phyloP scores from a whole-genome alignment of 345 rosid species.

The Ricinus communis region DNA sequence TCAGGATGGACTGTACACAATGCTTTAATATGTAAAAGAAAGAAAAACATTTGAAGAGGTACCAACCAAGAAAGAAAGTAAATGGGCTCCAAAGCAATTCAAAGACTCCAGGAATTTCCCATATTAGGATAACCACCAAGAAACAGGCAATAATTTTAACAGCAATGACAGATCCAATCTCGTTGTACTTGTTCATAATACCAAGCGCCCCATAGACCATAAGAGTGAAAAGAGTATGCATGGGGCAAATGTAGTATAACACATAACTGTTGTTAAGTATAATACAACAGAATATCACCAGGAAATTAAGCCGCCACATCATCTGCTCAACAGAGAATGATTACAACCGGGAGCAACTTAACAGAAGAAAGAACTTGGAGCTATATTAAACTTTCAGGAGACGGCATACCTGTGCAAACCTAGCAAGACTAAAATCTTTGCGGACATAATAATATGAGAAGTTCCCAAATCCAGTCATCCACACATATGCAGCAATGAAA shows the following conservation, averaged over 20 bases:
- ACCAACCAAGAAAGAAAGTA: slow-evolving; percentile 78
- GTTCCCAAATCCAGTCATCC: slow-evolving; percentile 99
- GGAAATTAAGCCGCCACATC: slow-evolving; percentile 99
- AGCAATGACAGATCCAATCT: slow-evolving; percentile 74
- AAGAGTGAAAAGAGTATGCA: slow-evolving; percentile 98
- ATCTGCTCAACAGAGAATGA: slow-evolving; percentile 54
- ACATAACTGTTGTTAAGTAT: slow-evolving; percentile 85
- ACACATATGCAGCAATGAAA: slow-evolving; percentile 96
- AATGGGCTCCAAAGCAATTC: slow-evolving; percentile 95
- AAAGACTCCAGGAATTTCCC: slow-evolving; percentile 97
- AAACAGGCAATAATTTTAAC: slow-evolving; percentile 70
- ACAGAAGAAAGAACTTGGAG: slow-evolving; percentile 9
- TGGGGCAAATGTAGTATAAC: slow-evolving; percentile 97
- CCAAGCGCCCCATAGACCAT: slow-evolving; percentile 98
- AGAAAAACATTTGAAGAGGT: slow-evolving; percentile 20
- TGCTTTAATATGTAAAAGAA: slow-evolving; percentile 11
- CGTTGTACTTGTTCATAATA: slow-evolving; percentile 86
- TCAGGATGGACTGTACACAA: slow-evolving; percentile 4
- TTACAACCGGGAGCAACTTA: slow-evolving; percentile 26
- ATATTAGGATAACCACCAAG: slow-evolving; percentile 75
- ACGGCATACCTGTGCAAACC: slow-evolving; percentile 90
- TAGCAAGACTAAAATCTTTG: slow-evolving; percentile 87
- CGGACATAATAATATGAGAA: slow-evolving; percentile 98
- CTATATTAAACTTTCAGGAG: slow-evolving; percentile 6
- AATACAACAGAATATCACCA: slow-evolving; percentile 83